Base-by-base conservation (phyloP, 257 asterid species). In the Perilla frutescens region DNA sequence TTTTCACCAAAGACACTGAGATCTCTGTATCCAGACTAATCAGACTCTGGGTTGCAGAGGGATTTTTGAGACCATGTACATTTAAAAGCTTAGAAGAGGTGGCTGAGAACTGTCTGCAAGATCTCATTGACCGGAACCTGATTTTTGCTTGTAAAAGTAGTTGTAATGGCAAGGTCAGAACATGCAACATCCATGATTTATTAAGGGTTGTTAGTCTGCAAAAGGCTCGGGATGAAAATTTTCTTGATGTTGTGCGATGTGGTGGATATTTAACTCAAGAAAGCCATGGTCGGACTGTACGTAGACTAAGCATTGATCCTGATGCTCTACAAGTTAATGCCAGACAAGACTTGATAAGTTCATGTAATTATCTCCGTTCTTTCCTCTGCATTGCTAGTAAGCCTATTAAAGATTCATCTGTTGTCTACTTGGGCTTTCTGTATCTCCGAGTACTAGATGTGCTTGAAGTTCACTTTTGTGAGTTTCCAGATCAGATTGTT, bases 401-500 rank as follows among this genome's bases (percentile, higher is more conserved):
- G n/a, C n/a, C n/a, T n/a, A n/a, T n/a, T n/a, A n/a, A n/a, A n/a
- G n/a, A n/a, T n/a, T n/a, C n/a, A n/a, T n/a, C n/a, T n/a, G n/a
- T n/a, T n/a, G n/a, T n/a, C n/a, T n/a, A n/a, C n/a, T n/a, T n/a
- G n/a, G n/a, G n/a, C n/a, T n/a, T n/a, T n/a, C n/a, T 41, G 9
- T 4, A 6, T 48, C 71, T 66, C 13, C 44, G 34, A 3, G 71
- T 66, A 31, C n/a, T 66, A 2, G 71, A 66, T 66, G 13, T 62
- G 3, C 6, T 56, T 3, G 11, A 3, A 6, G 34, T 71, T 31
- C 9, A 3, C 5, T 57, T 66, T 4, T 7, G 5, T 4, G 4
- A 20, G 9, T 62, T 62, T 66, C 83, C 82, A 5, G 15, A 0
- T 29, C 37, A 71, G 39, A 9, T 62, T 7, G 41, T 26, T 26